A percentile compares a stretch with the other conserved stretches of the same genome.
Evolutionary conservation across 1,284 basidiomycete species (phyloP).

Genomic region (Schizophyllum amplum): DNA sequence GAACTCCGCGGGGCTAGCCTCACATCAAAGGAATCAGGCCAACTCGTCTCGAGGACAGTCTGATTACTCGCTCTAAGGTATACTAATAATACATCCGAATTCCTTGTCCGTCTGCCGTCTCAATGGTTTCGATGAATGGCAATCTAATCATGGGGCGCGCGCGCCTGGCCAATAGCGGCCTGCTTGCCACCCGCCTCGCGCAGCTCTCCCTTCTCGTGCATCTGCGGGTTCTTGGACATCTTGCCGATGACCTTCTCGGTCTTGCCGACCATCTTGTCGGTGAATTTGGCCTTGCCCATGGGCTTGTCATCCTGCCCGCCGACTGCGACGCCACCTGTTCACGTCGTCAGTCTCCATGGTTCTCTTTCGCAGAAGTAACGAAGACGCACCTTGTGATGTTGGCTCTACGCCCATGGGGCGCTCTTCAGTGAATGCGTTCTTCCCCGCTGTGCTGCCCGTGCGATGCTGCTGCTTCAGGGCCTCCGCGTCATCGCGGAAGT

Average conservation of each 20-base stretch:
- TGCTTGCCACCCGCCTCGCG: constrained; percentile 45
- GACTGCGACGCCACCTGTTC: constrained; percentile 34
- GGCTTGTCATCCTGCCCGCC: constrained; percentile 34
- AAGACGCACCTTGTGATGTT: constrained; percentile 25
- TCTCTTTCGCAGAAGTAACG: background rate
- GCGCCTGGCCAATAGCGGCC: constrained; percentile 21
- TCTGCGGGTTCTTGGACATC: constrained; percentile 33
- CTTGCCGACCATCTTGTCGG: constrained; percentile 49
- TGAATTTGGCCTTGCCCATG: constrained; percentile 32
- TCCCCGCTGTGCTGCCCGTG: constrained; percentile 12
- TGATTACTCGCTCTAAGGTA: background rate
- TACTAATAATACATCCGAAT: background rate
- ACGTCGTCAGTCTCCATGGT: background rate
- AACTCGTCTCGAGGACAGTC: no score
- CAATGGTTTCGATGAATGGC: background rate
- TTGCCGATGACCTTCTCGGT: constrained; percentile 49
- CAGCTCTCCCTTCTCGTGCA: constrained; percentile 49
- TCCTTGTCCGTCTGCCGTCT: background rate
- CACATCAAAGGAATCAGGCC: no score
- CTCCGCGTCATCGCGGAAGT: background rate
- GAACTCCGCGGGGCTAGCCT: no score
- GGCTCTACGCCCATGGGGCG: constrained; percentile 34
- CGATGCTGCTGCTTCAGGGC: background rate
- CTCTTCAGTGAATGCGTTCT: constrained; percentile 28
- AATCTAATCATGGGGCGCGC: constrained; percentile 5